These are phyloP conservation scores for Tephrocybe rancida DNA, from an alignment of 768 basidiomycete genomes.

Conservation along the genomic window DNA sequence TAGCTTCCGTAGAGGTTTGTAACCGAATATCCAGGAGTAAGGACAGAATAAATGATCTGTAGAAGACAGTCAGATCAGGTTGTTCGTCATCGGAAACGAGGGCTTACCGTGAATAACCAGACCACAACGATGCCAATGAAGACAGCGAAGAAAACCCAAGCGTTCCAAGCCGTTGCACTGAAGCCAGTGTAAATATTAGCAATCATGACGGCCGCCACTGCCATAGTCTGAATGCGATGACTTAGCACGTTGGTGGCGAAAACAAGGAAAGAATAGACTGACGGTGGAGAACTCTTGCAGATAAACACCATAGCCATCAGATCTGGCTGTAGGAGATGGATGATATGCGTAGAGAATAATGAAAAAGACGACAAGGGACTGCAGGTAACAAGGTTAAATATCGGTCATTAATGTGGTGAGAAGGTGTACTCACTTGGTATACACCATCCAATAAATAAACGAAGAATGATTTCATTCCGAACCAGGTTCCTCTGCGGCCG, in stretches of 20 bases:
- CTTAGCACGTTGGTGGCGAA: not conserved
- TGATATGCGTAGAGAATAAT: slow-evolving; percentile 77
- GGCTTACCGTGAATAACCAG: slow-evolving; percentile 74
- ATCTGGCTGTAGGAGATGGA: slow-evolving; percentile 64
- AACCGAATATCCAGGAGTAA: slow-evolving; percentile 71
- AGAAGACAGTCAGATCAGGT: not conserved
- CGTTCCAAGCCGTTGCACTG: slow-evolving; percentile 84
- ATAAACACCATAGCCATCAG: slow-evolving; percentile 77
- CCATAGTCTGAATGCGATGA: slow-evolving; percentile 66
- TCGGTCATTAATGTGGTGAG: not conserved
- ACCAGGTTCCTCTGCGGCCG: slow-evolving; percentile 82
- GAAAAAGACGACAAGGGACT: slow-evolving; percentile 92
- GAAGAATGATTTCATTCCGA: slow-evolving; percentile 67
- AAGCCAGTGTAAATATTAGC: slow-evolving; percentile 89
- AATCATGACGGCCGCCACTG: slow-evolving; percentile 71
- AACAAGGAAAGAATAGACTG: slow-evolving; percentile 24
- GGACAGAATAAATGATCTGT: slow-evolving; percentile 77
- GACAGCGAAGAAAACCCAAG: slow-evolving; percentile 85
- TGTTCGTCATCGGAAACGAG: not conserved
- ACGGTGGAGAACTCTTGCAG: slow-evolving; percentile 88
- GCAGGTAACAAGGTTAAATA: slow-evolving; percentile 2
- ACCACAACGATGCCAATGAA: slow-evolving; percentile 80
- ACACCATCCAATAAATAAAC: slow-evolving; percentile 22
- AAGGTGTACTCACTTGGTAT: slow-evolving; percentile 20
- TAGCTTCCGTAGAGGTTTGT: slow-evolving; percentile 79